Conservation (phyloP, 768 basidiomycete species). For the Royoungia palumana region DNA sequence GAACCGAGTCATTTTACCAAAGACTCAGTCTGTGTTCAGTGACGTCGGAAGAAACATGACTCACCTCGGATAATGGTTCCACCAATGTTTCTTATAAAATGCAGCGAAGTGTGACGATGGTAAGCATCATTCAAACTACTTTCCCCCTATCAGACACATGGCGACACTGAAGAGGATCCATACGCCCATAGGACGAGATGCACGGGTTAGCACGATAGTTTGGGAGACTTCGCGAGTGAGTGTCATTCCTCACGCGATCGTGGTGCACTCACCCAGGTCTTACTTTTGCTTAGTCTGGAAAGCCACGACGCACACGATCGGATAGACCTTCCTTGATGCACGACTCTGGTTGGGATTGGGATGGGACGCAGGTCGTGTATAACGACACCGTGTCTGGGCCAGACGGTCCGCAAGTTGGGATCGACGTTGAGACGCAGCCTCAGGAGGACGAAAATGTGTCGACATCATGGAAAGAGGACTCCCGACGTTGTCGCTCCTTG, state of each 20-base stretch:
- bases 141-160: constrained; percentile 6
- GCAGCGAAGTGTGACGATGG: not conserved
- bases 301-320: constrained; percentile 10
- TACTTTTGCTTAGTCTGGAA: constrained; percentile 9
- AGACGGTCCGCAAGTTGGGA: not conserved
- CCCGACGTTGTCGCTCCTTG: constrained; percentile 2
- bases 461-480: not conserved
- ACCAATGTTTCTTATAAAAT: constrained; percentile 13
- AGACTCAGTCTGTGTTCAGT: constrained; percentile 16
- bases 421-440: not conserved
- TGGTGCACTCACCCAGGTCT: no score
- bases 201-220: not conserved
- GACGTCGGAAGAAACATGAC: no score
- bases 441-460: not conserved
- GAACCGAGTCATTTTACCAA: not conserved
- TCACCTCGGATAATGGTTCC: no score
- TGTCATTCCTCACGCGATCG: not conserved
- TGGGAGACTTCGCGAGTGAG: constrained; percentile 17
- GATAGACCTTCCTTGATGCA: constrained; percentile 11
- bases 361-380: constrained; percentile 13
- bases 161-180: constrained; percentile 19
- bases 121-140: not conserved
- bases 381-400: not conserved
- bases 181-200: constrained; percentile 5
- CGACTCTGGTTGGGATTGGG: constrained; percentile 26